phyloP scores from a whole-genome alignment of 225 moss, liverwort and hornwort species.

The Ulota crispa region DNA sequence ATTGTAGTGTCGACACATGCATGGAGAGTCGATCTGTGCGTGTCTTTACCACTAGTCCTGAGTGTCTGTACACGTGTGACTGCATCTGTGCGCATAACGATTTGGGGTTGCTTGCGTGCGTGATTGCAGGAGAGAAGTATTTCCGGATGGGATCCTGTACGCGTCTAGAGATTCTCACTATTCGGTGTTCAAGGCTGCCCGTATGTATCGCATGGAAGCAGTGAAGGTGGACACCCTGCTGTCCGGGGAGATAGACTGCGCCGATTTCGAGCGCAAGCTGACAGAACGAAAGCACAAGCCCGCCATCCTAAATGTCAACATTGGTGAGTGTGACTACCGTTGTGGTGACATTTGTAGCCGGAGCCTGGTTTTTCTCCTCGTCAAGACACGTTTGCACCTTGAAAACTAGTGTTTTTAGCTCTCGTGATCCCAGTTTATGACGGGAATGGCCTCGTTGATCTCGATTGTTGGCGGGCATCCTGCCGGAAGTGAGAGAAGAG shows the following conservation, averaged over 20 bases:
- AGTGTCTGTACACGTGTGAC: neutral
- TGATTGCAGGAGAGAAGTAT: constrained; percentile 69
- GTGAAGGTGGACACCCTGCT: constrained; percentile 84
- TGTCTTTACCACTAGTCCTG: neutral
- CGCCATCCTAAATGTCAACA: constrained; percentile 80
- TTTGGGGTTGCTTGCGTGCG: neutral
- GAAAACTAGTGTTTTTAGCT: neutral
- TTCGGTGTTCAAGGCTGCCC: constrained; percentile 68
- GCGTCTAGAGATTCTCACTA: constrained; percentile 74
- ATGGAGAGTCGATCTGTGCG: neutral
- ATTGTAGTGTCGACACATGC: neutral
- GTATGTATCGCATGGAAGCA: constrained; percentile 93
- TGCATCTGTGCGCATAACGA: neutral
- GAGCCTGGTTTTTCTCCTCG: neutral
- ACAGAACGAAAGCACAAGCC: constrained; percentile 65
- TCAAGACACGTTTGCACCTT: neutral
- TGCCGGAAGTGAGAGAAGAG: neutral
- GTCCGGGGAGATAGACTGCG: constrained; percentile 91
- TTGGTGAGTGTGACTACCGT: constrained; percentile 18
- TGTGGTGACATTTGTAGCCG: neutral
- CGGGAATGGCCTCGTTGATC: neutral
- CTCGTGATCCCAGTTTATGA: neutral
- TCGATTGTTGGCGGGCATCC: neutral
- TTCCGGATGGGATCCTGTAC: constrained; percentile 83
- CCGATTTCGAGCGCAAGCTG: constrained; percentile 67